phyloP scores from a whole-genome alignment of 768 basidiomycete species.

The Boletus rufocinnamomeus region DNA sequence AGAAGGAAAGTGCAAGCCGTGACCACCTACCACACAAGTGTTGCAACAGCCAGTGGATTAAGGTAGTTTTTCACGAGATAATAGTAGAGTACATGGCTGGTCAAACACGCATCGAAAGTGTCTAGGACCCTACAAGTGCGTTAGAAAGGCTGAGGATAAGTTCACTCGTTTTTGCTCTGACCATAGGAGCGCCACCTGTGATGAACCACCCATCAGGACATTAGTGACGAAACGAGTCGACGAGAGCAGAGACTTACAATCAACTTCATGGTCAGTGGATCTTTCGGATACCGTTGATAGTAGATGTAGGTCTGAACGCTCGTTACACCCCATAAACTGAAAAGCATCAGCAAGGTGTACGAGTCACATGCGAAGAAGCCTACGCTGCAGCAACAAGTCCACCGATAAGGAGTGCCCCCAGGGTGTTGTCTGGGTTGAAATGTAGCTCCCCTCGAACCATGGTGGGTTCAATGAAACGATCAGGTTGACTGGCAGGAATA shows the following conservation, averaged over 20 bases:
- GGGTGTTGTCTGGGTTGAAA: slow-evolving; percentile 44
- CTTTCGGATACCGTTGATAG: slow-evolving; percentile 40
- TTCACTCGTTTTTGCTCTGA: neutral
- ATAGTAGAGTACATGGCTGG: slow-evolving; percentile 55
- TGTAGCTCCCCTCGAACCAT: neutral
- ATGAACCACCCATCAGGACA: slow-evolving; percentile 35
- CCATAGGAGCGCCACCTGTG: slow-evolving; percentile 27
- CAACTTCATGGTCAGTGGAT: slow-evolving; percentile 37
- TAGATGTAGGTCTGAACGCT: slow-evolving; percentile 55
- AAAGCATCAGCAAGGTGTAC: neutral
- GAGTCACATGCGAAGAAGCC: slow-evolving; percentile 17
- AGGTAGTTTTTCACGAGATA: slow-evolving; percentile 58
- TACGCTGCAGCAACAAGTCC: slow-evolving; percentile 58
- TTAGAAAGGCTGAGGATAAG: neutral
- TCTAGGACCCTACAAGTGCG: slow-evolving; percentile 40
- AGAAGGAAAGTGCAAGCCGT: too few species aligned
- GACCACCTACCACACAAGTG: slow-evolving; percentile 45
- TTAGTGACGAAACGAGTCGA: slow-evolving; percentile 31
- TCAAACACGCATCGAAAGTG: slow-evolving; percentile 54
- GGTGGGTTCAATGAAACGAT: neutral
- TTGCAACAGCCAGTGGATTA: slow-evolving; percentile 43
- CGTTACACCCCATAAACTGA: slow-evolving; percentile 58
- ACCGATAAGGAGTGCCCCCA: slow-evolving; percentile 60
- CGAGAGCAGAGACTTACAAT: slow-evolving; percentile 34
- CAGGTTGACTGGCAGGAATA: neutral